A percentile compares a stretch with the other conserved stretches of the same genome.
Conservation (phyloP, 768 basidiomycete genomes). For the Auriscalpium orientale region DNA sequence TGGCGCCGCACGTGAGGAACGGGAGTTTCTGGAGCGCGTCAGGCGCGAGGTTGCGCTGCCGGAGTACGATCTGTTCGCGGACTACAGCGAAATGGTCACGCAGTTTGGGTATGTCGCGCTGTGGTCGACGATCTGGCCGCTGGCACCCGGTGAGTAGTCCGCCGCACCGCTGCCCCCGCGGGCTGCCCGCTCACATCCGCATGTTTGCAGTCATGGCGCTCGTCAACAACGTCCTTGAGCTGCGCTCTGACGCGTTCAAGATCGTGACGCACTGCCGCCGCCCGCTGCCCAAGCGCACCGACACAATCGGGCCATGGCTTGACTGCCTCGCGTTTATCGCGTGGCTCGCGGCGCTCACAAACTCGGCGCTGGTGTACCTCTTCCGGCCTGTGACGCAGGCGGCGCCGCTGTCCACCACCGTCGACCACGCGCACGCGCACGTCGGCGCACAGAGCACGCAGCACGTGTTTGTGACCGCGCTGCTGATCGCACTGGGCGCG, state of each 20-base stretch:
- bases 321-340: slow-evolving; percentile 80
- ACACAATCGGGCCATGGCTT: slow-evolving; percentile 93
- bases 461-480: slow-evolving; percentile 23
- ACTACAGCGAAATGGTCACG: slow-evolving; percentile 95
- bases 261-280: slow-evolving; percentile 78
- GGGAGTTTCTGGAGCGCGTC: slow-evolving; percentile 72
- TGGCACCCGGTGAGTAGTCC: slow-evolving; percentile 57
- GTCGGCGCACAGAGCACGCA: slow-evolving; percentile 8
- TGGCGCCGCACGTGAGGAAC: slow-evolving; percentile 47
- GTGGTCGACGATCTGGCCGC: slow-evolving; percentile 93
- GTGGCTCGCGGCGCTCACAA: slow-evolving; percentile 85
- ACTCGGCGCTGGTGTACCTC: slow-evolving; percentile 85
- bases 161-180: neutral
- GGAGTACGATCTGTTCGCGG: slow-evolving; percentile 72
- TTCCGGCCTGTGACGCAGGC: slow-evolving; percentile 49
- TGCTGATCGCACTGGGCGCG: slow-evolving; percentile 64
- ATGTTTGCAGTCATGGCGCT: slow-evolving; percentile 63
- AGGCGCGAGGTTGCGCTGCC: slow-evolving; percentile 72
- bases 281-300: slow-evolving; percentile 80
- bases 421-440: slow-evolving; percentile 14
- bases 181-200: neutral
- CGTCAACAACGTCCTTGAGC: slow-evolving; percentile 87
- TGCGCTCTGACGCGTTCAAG: slow-evolving; percentile 93
- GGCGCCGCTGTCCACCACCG: slow-evolving; percentile 20
- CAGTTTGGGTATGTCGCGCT: slow-evolving; percentile 91